Percentiles rank a stretch among this genome's conserved stretches.
phyloP scores from a whole-genome alignment of 2,329 filamentous ascomycete genomes.

The Penicillium crustosum region DNA sequence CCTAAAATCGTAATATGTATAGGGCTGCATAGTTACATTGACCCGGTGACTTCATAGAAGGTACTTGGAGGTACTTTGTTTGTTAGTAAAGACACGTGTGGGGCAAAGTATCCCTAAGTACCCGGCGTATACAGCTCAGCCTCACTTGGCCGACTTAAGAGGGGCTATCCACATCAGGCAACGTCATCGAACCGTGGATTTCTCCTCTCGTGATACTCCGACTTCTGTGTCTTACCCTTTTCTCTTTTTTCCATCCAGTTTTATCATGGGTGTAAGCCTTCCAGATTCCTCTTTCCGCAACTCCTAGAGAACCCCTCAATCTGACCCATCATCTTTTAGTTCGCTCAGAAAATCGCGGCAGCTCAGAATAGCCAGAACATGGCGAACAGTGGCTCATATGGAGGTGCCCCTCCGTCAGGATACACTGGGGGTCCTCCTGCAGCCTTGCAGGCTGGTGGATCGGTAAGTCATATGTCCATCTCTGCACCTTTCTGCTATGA shows the following conservation, averaged over 20 bases:
- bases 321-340: slow-evolving; percentile 26
- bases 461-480: slow-evolving; percentile 50
- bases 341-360: slow-evolving; percentile 43
- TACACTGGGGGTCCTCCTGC: slow-evolving; percentile 42
- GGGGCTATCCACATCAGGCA: slow-evolving; percentile 9
- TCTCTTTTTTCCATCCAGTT: not conserved
- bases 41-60: not conserved
- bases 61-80: not conserved
- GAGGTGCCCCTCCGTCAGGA: slow-evolving; percentile 38
- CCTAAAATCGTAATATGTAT: not conserved
- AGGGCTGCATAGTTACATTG: not conserved
- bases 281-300: not conserved
- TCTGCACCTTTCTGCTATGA: slow-evolving; percentile 3
- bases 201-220: slow-evolving; percentile 5
- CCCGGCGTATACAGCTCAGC: slow-evolving; percentile 5
- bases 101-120: not conserved
- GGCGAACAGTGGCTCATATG: slow-evolving; percentile 31
- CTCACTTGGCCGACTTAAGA: slow-evolving; percentile 1
- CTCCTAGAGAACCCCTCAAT: not conserved
- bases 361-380: slow-evolving; percentile 30
- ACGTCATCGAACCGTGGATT: slow-evolving; percentile 6
- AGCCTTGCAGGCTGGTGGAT: slow-evolving; percentile 40
- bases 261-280: slow-evolving; percentile 11
- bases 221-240: not conserved
- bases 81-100: not conserved